Evolutionary conservation across 176 grass and related monocot species (phyloP).

Genomic region (Rhynchospora breviuscula): DNA sequence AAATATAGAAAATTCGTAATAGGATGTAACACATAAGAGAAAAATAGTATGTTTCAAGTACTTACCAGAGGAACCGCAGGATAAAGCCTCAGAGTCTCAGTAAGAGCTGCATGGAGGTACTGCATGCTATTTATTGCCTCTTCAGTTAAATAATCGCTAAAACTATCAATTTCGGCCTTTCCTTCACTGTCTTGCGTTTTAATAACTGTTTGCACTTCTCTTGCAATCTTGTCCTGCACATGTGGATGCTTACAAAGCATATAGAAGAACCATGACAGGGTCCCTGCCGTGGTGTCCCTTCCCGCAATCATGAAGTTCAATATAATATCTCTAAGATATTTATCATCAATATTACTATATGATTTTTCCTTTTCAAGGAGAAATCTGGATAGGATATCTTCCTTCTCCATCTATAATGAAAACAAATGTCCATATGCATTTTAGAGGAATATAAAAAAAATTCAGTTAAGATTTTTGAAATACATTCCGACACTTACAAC

Average conservation of each 20-base stretch:
- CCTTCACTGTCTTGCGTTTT: background rate
- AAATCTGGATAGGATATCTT: constrained; percentile 80
- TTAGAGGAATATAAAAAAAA: background rate
- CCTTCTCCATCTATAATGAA: constrained; percentile 27
- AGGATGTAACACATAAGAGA: background rate
- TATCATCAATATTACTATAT: constrained; percentile 31
- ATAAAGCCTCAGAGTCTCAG: constrained; percentile 30
- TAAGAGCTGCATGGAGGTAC: no score
- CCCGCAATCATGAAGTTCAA: constrained; percentile 68
- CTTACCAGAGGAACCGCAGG: constrained; percentile 53
- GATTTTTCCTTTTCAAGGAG: constrained; percentile 43
- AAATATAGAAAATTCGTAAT: no score
- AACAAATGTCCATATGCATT: background rate
- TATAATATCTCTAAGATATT: constrained; percentile 70
- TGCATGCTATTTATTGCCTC: no score
- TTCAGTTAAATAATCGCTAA: no score
- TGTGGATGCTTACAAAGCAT: constrained; percentile 62
- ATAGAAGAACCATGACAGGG: constrained; percentile 73
- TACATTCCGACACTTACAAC: constrained; percentile 21
- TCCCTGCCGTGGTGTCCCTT: constrained; percentile 59
- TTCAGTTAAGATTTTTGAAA: background rate
- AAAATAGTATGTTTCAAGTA: background rate
- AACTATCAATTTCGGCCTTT: background rate
- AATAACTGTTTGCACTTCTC: constrained; percentile 38
- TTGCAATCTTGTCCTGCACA: constrained; percentile 50